These are phyloP conservation scores for Verbena officinalis DNA, from an alignment of 257 asterid species.

Conservation along the genomic window DNA sequence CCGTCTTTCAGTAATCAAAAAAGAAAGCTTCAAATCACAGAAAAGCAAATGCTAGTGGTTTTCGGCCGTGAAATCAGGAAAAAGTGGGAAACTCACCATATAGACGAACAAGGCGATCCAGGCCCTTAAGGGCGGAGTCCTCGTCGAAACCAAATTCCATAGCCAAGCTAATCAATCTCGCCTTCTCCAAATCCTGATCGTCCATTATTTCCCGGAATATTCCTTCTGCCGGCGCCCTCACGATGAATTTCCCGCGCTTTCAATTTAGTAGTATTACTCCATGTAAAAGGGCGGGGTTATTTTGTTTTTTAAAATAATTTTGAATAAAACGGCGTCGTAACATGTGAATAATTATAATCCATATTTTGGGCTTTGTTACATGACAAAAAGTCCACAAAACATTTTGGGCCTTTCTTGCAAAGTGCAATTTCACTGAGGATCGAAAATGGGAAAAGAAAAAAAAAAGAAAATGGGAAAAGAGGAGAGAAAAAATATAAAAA, in stretches of 20 bases:
- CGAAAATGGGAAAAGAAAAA: too few species aligned
- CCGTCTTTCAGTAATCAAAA: slow-evolving; percentile 1
- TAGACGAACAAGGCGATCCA: slow-evolving; percentile 72
- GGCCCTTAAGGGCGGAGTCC: slow-evolving; percentile 60
- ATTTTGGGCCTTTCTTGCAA: too few species aligned
- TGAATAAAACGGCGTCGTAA: too few species aligned
- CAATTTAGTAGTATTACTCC: slow-evolving; percentile 12
- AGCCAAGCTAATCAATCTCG: slow-evolving; percentile 77
- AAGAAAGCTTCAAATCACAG: neutral
- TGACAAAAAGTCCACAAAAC: too few species aligned
- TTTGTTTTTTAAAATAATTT: too few species aligned
- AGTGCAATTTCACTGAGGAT: too few species aligned
- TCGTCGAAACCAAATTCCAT: slow-evolving; percentile 82
- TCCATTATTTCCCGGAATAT: slow-evolving; percentile 39
- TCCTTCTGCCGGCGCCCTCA: slow-evolving; percentile 16
- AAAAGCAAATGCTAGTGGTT: slow-evolving; percentile 18
- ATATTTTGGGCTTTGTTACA: too few species aligned
- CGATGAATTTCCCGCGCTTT: slow-evolving; percentile 68
- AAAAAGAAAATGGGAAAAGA: too few species aligned
- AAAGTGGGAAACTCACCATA: slow-evolving; percentile 57
- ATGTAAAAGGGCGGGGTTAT: slow-evolving; percentile 8
- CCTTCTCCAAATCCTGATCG: slow-evolving; percentile 65
- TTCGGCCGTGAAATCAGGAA: slow-evolving; percentile 7
- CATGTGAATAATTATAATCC: too few species aligned
- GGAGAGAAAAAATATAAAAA: too few species aligned